Evolutionary conservation across 306 rosid species (phyloP), one percentile per base, ranked within the genome.

Genomic region (Castanea mollissima): DNA sequence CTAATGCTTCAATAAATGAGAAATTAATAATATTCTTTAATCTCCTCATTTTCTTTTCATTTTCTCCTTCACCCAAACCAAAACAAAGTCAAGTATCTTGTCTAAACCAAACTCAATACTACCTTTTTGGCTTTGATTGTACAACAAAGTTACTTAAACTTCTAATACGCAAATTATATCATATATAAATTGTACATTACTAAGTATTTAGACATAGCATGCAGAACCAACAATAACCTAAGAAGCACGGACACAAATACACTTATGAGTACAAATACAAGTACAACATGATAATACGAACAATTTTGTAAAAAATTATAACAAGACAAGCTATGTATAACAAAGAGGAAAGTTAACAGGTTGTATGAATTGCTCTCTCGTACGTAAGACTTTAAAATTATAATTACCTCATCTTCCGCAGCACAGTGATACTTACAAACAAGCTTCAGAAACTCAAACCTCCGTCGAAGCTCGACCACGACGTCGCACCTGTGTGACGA

Each of bases 341-440:
- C 54, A 12, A 49, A 13, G 16, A 49, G 54, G 14, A 12, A 49
- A 10, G 54, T 49, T 3, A 41, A 41, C 46, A 41, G 46, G 8
- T 8, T 41, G 46, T 41, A 41, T 41, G 46, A 41, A 8, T 41
- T 41, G 3, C 46, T 41, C 11, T 38, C 11, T 41, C 12, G 46
- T 41, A 41, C 46, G 46, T 41, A 41, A 41, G 12, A 41, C 46
- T 41, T 8, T 41, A 41, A 41, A 41, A 41, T 25, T 25, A 0
- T 14, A 49, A 14, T 27, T 58, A 90, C 98, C 99, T 91, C 97
- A 56, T 95, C 98, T 80, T 95, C 99, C 0, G 96, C 91, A 51
- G 88, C 89, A 27, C 91, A 87, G 78, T 93, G 99, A 80, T 90
- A 91, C 82, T 89, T 77, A 9, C 71, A 80, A 81, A 83, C 94